Conservation (phyloP, 805 yeast species). For the Candida peoriensis region DNA sequence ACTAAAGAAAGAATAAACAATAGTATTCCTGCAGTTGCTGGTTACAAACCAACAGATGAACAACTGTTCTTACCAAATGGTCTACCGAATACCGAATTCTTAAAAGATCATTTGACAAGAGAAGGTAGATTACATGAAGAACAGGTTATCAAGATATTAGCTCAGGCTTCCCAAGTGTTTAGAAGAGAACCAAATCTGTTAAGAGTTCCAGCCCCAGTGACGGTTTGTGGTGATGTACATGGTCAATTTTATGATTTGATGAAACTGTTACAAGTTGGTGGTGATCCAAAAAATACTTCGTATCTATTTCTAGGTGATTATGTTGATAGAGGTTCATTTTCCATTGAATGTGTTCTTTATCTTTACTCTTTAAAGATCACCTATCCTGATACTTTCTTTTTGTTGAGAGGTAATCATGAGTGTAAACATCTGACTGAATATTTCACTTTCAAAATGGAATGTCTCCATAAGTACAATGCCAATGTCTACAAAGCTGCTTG, state of each 20-base stretch:
- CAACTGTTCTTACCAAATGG: constrained; percentile 62
- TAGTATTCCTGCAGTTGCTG: constrained; percentile 62
- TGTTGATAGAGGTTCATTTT: constrained; percentile 90
- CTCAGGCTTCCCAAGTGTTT: constrained; percentile 59
- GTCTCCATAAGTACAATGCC: constrained; percentile 73
- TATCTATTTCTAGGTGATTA: constrained; percentile 90
- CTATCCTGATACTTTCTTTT: constrained; percentile 67
- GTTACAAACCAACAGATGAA: constrained; percentile 57
- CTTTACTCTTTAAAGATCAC: constrained; percentile 75
- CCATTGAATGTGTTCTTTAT: constrained; percentile 75
- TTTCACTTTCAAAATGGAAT: constrained; percentile 89
- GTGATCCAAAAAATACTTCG: constrained; percentile 71
- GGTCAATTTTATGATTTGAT: constrained; percentile 90
- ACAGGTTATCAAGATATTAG: constrained; percentile 66
- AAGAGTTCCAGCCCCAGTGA: constrained; percentile 84
- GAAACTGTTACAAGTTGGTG: constrained; percentile 91
- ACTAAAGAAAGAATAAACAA: constrained; percentile 47
- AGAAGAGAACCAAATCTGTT: constrained; percentile 73
- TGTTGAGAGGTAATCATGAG: constrained; percentile 93
- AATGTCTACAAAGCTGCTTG: constrained; percentile 68
- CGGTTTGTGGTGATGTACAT: constrained; percentile 96
- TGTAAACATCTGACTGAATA: constrained; percentile 89
- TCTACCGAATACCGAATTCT: constrained; percentile 65
- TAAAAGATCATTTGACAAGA: constrained; percentile 65
- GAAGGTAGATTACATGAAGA: constrained; percentile 76